Evolutionary conservation across 352 stramenopile species (phyloP).

Genomic region (Globisporangium acanthophoron): DNA sequence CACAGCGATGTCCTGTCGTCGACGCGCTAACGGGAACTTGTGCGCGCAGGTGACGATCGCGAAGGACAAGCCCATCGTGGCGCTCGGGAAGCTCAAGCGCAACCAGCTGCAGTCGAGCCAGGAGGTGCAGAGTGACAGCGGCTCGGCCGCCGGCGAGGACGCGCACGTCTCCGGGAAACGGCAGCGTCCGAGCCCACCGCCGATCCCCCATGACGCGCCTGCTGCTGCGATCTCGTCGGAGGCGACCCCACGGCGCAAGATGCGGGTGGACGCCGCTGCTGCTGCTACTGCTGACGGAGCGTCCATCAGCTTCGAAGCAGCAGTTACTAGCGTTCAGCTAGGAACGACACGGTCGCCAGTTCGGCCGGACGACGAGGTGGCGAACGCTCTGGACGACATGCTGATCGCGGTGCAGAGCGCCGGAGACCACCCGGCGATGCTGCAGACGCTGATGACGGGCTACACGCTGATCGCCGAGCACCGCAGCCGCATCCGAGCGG

Average conservation of each 20-base stretch:
- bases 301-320: background rate
- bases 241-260: conserved; percentile 5
- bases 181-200: conserved; percentile 51
- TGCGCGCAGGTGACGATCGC: conserved; percentile 53
- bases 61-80: conserved; percentile 39
- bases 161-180: conserved; percentile 42
- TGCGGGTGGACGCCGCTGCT: background rate
- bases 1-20: background rate
- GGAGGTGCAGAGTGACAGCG: conserved; percentile 14
- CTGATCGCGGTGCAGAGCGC: conserved; percentile 21
- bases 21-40: background rate
- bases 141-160: conserved; percentile 15
- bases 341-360: background rate
- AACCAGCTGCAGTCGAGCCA: conserved; percentile 37
- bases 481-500: background rate
- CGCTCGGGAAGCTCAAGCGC: conserved; percentile 61
- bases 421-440: background rate
- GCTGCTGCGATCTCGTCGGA: background rate
- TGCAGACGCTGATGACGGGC: conserved; percentile 4
- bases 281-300: background rate
- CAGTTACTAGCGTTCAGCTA: background rate
- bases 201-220: background rate
- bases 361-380: conserved; percentile 14
- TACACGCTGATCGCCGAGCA: conserved; percentile 8
- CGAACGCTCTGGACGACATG: conserved; percentile 22